phyloP scores from a whole-genome alignment of 306 rosid genomes.

The Sindora glabra region DNA sequence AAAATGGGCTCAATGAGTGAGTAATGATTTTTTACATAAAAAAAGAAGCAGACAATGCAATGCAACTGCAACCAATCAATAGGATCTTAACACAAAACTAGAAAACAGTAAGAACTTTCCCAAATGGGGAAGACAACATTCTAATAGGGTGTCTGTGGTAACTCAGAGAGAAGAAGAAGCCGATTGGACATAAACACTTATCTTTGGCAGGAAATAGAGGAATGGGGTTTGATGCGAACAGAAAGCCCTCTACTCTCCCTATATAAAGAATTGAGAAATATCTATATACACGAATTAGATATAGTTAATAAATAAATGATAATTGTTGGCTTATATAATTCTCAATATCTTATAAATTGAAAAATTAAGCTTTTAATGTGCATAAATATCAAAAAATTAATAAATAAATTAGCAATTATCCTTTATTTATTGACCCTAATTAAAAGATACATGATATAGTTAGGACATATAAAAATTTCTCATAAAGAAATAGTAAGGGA shows the following conservation, averaged over 20 bases:
- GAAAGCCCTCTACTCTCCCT: background rate
- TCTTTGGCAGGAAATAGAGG: constrained; percentile 38
- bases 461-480: too few relatives aligned
- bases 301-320: too few relatives aligned
- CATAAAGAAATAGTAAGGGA: too few relatives aligned
- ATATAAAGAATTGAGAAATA: constrained; percentile 14
- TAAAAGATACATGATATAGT: too few relatives aligned
- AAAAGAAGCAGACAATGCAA: constrained; percentile 13
- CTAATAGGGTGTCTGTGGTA: constrained; percentile 16
- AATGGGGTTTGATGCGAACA: constrained; percentile 31
- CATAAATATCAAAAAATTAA: too few relatives aligned
- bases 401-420: too few relatives aligned
- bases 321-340: too few relatives aligned
- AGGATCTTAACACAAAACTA: background rate
- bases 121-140: constrained; percentile 30
- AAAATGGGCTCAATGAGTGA: background rate
- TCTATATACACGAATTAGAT: too few relatives aligned
- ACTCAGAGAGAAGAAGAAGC: constrained; percentile 36
- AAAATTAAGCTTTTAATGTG: too few relatives aligned
- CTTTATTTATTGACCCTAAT: too few relatives aligned
- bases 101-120: constrained; percentile 20
- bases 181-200: constrained; percentile 38
- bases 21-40: background rate
- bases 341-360: too few relatives aligned
- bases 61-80: constrained; percentile 42